A percentile compares a stretch with the other conserved stretches of the same genome.
Conservation (phyloP, 331 rosid genomes). For the Acacia pycnantha region DNA sequence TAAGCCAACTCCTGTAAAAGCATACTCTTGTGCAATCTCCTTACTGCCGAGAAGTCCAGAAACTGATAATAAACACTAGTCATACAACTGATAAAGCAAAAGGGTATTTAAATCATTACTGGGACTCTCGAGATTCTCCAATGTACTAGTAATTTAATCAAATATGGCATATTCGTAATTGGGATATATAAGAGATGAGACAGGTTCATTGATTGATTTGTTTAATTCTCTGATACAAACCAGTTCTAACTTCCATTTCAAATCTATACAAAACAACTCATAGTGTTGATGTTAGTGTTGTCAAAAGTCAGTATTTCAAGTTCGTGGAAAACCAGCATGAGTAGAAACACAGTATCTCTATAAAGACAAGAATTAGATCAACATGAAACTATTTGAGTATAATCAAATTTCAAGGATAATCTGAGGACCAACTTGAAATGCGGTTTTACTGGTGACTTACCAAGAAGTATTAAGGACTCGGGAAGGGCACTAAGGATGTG, state of each 20-base stretch:
- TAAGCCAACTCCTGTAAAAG: slow-evolving; percentile 47
- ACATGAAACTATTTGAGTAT: not conserved
- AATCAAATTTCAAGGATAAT: not conserved
- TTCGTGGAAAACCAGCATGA: not conserved
- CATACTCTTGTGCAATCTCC: slow-evolving; percentile 49
- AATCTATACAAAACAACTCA: not conserved
- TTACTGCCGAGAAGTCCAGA: slow-evolving; percentile 39
- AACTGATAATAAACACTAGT: slow-evolving; percentile 21
- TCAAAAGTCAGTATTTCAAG: not conserved
- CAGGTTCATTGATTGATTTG: not conserved
- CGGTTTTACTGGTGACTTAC: slow-evolving; percentile 26
- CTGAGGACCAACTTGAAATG: not conserved
- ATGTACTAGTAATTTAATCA: not conserved
- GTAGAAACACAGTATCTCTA: not conserved
- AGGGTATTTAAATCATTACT: not conserved
- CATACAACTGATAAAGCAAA: not conserved
- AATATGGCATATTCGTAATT: not conserved
- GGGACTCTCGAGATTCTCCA: too few species aligned
- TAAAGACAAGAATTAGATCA: not conserved
- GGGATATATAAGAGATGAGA: not conserved
- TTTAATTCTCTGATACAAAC: not conserved
- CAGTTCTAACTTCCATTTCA: not conserved
- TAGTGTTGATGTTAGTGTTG: not conserved
- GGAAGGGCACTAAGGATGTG: slow-evolving; percentile 70
- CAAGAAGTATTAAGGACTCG: slow-evolving; percentile 62